These are phyloP conservation scores for Ophiocordyceps camponoti-saundersi DNA, from an alignment of 2,329 filamentous ascomycete species.

Conservation along the genomic window DNA sequence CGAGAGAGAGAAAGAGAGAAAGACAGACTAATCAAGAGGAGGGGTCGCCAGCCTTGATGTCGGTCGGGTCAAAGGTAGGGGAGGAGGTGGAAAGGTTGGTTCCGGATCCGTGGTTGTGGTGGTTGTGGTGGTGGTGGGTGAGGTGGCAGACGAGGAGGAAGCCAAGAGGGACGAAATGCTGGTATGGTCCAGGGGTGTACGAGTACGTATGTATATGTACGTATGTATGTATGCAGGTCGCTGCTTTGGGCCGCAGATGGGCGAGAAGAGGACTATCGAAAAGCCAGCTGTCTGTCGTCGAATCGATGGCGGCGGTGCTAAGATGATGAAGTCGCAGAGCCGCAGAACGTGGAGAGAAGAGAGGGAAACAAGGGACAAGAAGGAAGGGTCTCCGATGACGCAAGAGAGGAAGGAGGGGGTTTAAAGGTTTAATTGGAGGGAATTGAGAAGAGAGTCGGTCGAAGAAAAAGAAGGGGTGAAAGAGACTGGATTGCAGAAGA, in stretches of 20 bases:
- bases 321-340: neutral
- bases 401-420: neutral
- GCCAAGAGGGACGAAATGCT: slow-evolving; percentile 4
- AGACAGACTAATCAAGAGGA: neutral
- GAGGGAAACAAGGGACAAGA: neutral
- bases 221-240: slow-evolving; percentile 14
- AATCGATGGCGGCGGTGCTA: neutral
- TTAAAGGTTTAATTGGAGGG: neutral
- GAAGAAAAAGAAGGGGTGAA: neutral
- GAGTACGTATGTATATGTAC: slow-evolving; percentile 5
- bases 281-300: no score
- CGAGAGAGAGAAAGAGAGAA: neutral
- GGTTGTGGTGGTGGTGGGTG: neutral
- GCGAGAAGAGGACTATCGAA: neutral
- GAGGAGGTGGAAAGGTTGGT: neutral
- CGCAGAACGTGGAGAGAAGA: neutral
- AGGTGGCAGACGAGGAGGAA: neutral
- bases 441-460: neutral
- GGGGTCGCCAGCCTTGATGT: slow-evolving; percentile 1
- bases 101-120: neutral
- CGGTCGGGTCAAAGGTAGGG: slow-evolving; percentile 2
- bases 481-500: neutral
- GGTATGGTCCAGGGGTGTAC: slow-evolving; percentile 1
- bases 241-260: slow-evolving; percentile 11
- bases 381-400: neutral